Evolutionary conservation across 1,139 yeast genomes (phyloP).

Genomic region (Kazachstania sp.): DNA sequence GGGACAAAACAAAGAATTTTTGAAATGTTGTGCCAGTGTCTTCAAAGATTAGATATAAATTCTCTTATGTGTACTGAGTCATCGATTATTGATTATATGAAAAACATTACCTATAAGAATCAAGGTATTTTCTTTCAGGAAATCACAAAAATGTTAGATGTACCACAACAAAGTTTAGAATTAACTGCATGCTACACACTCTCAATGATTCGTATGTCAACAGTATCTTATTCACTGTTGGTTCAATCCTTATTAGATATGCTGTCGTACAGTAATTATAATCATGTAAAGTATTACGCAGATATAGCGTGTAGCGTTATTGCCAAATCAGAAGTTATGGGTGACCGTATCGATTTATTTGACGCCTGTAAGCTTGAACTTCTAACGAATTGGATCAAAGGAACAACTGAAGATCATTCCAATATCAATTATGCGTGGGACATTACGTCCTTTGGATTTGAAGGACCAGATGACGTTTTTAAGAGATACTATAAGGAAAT

Average conservation of each 20-base stretch:
- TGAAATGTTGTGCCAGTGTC: slow-evolving; percentile 15
- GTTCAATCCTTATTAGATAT: slow-evolving; percentile 12
- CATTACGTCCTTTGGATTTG: slow-evolving; percentile 21
- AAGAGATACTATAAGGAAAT: slow-evolving; percentile 12
- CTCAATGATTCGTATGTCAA: slow-evolving; percentile 12
- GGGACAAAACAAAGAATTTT: slow-evolving; percentile 27
- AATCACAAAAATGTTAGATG: slow-evolving; percentile 12
- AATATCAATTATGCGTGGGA: slow-evolving; percentile 16
- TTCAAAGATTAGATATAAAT: slow-evolving; percentile 12
- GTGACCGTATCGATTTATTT: slow-evolving; percentile 12
- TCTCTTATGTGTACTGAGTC: slow-evolving; percentile 7
- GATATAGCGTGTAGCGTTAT: slow-evolving; percentile 7
- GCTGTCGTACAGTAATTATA: slow-evolving; percentile 24
- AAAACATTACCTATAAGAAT: slow-evolving; percentile 20
- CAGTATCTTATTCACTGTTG: slow-evolving; percentile 13
- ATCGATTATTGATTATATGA: slow-evolving; percentile 17
- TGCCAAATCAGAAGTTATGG: slow-evolving; percentile 8
- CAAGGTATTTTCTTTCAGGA: slow-evolving; percentile 24
- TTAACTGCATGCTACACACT: slow-evolving; percentile 16
- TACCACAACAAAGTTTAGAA: slow-evolving; percentile 18
- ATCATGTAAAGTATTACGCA: slow-evolving; percentile 34
- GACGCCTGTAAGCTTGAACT: slow-evolving; percentile 19
- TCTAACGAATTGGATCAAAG: slow-evolving; percentile 14
- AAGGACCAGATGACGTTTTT: slow-evolving; percentile 13
- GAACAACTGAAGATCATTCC: slow-evolving; percentile 1